A percentile compares a stretch with the other conserved stretches of the same genome.
These are phyloP conservation scores for Solanum rostratum DNA, from an alignment of 257 asterid genomes.

Conservation along the genomic window DNA sequence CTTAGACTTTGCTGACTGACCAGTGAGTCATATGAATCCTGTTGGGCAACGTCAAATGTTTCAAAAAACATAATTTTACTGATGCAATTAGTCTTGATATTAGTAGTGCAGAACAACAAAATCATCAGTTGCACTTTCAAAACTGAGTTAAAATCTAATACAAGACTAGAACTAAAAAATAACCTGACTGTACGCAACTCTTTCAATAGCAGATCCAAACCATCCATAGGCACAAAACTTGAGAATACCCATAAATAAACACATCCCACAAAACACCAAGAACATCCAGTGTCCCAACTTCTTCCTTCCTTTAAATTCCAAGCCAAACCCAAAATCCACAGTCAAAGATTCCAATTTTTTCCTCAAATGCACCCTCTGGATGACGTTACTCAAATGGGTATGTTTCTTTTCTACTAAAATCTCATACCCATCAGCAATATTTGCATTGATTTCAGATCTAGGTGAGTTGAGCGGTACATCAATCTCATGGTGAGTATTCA, in stretches of 20 bases:
- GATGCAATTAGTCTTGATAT: neutral
- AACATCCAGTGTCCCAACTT: constrained; percentile 82
- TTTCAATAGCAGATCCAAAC: constrained; percentile 90
- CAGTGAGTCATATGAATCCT: constrained; percentile 44
- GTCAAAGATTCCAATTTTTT: constrained; percentile 52
- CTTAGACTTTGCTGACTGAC: constrained; percentile 26
- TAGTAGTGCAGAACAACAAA: neutral
- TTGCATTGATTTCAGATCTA: constrained; percentile 53
- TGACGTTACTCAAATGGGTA: constrained; percentile 48
- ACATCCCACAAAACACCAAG: constrained; percentile 62
- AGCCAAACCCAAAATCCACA: constrained; percentile 65
- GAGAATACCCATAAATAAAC: constrained; percentile 66
- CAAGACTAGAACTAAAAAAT: neutral
- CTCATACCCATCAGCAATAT: constrained; percentile 39
- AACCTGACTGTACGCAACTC: constrained; percentile 57
- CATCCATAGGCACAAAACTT: constrained; percentile 91
- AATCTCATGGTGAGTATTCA: constrained; percentile 41
- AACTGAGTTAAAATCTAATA: neutral
- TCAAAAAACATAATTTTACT: neutral
- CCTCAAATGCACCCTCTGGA: constrained; percentile 69
- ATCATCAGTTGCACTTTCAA: neutral
- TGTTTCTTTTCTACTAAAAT: constrained; percentile 32
- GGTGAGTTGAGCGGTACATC: constrained; percentile 78
- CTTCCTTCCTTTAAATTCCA: constrained; percentile 59
- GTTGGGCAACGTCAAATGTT: constrained; percentile 1